Conservation (phyloP, 169 alveolate genomes). For the Cryptosporidium andersoni region DNA sequence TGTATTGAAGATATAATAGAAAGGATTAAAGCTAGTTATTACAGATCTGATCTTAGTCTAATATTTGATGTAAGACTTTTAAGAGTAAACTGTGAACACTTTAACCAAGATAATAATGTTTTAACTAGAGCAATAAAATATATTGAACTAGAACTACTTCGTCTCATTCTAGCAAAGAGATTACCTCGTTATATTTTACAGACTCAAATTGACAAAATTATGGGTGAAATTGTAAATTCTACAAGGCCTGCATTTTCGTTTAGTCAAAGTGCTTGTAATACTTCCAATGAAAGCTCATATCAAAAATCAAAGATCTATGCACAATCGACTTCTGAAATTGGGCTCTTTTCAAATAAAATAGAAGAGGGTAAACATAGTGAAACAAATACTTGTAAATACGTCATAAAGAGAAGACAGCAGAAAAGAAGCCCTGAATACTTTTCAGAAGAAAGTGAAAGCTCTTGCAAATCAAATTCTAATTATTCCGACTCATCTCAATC, state of each 20-base stretch:
- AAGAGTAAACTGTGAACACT: slow-evolving; percentile 73
- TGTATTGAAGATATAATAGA: slow-evolving; percentile 69
- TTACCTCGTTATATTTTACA: slow-evolving; percentile 56
- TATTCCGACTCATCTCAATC: too few relatives aligned
- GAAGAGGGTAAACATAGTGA: background rate
- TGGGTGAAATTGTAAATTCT: too few relatives aligned
- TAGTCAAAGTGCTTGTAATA: too few relatives aligned
- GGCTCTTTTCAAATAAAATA: background rate
- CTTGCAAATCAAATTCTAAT: too few relatives aligned
- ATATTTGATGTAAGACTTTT: slow-evolving; percentile 71
- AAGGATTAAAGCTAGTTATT: slow-evolving; percentile 72
- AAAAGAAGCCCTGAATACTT: too few relatives aligned
- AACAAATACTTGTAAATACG: background rate
- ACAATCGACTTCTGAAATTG: background rate
- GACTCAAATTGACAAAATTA: background rate
- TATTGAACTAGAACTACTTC: slow-evolving; percentile 42
- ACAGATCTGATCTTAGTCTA: slow-evolving; percentile 73
- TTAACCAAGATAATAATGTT: slow-evolving; percentile 67
- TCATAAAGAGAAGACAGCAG: too few relatives aligned
- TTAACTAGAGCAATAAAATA: slow-evolving; percentile 38
- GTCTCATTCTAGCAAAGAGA: slow-evolving; percentile 44
- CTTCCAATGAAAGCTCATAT: too few relatives aligned
- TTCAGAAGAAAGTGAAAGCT: too few relatives aligned
- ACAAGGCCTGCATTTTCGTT: too few relatives aligned
- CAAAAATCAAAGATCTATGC: background rate